phyloP scores from a whole-genome alignment of 2,329 filamentous ascomycete genomes.

The Golovinomyces cichoracearum region DNA sequence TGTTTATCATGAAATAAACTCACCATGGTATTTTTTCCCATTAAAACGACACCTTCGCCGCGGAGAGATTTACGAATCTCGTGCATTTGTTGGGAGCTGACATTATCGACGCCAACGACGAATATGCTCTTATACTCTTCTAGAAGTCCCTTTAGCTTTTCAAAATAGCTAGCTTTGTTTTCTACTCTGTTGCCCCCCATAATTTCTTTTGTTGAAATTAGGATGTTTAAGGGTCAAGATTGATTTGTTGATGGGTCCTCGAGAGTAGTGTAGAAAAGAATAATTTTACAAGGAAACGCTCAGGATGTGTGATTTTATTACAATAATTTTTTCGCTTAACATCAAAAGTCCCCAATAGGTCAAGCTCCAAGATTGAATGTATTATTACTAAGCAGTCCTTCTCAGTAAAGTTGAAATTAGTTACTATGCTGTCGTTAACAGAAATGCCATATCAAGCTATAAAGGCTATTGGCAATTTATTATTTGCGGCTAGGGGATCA shows the following conservation, averaged over 20 bases:
- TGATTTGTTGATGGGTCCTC: no score
- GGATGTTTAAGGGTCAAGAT: conserved; percentile 82
- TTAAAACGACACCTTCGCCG: conserved; percentile 78
- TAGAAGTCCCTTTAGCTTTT: conserved; percentile 95
- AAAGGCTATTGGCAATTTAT: conserved; percentile 24
- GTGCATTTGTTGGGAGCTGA: conserved; percentile 99
- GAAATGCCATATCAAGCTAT: conserved; percentile 39
- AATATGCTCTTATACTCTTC: conserved; percentile 95
- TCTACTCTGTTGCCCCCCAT: conserved; percentile 61
- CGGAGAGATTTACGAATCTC: conserved; percentile 89
- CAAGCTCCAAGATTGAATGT: no score
- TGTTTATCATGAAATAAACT: background rate
- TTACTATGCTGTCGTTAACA: background rate
- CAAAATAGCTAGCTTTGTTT: conserved; percentile 95
- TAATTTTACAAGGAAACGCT: no score
- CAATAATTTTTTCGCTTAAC: background rate
- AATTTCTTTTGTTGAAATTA: conserved; percentile 89
- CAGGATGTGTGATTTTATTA: background rate
- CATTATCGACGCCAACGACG: conserved; percentile 97
- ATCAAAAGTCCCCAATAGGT: background rate
- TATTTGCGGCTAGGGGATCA: conserved; percentile 51
- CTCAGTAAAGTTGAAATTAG: background rate
- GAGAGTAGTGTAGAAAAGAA: no score
- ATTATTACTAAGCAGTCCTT: background rate
- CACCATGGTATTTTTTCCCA: conserved; percentile 99